These are phyloP conservation scores for Tricholoma matsutake DNA, from an alignment of 768 basidiomycete species.

Conservation along the genomic window DNA sequence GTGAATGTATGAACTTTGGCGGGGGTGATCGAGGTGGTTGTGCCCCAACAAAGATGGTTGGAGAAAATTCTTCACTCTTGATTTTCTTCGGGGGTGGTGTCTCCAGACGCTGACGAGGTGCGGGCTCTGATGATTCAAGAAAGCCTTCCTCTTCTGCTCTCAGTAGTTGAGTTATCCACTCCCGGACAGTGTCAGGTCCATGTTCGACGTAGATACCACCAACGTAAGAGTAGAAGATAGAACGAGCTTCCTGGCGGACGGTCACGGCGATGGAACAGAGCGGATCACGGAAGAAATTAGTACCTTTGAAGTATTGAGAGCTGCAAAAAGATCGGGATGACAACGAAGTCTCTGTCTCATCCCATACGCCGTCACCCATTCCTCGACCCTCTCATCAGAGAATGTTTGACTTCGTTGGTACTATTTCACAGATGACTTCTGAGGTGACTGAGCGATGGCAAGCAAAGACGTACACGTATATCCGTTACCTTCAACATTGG, in stretches of 20 bases:
- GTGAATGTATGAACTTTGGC: constrained; percentile 12
- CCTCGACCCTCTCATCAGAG: constrained; percentile 41
- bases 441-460: constrained; percentile 9
- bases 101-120: constrained; percentile 14
- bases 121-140: background rate
- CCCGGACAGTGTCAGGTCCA: constrained; percentile 48
- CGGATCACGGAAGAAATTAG: constrained; percentile 17
- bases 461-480: constrained; percentile 44
- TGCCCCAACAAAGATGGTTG: constrained; percentile 32
- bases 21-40: constrained; percentile 29
- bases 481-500: constrained; percentile 48
- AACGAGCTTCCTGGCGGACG: constrained; percentile 46
- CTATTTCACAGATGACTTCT: constrained; percentile 13
- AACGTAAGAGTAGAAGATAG: constrained; percentile 64
- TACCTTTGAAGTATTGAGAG: constrained; percentile 41
- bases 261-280: constrained; percentile 11
- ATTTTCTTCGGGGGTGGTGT: constrained; percentile 39
- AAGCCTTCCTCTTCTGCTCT: constrained; percentile 10
- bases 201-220: constrained; percentile 58
- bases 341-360: constrained; percentile 49
- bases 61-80: constrained; percentile 34
- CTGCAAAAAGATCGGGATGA: constrained; percentile 33
- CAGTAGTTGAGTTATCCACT: constrained; percentile 53
- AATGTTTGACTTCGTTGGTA: constrained; percentile 33
- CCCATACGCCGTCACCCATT: constrained; percentile 48